Percentiles rank a stretch among this genome's conserved stretches.
These are phyloP conservation scores for Aspergillus mulundensis DNA, from an alignment of 495 filamentous ascomycete species.

Conservation along the genomic window DNA sequence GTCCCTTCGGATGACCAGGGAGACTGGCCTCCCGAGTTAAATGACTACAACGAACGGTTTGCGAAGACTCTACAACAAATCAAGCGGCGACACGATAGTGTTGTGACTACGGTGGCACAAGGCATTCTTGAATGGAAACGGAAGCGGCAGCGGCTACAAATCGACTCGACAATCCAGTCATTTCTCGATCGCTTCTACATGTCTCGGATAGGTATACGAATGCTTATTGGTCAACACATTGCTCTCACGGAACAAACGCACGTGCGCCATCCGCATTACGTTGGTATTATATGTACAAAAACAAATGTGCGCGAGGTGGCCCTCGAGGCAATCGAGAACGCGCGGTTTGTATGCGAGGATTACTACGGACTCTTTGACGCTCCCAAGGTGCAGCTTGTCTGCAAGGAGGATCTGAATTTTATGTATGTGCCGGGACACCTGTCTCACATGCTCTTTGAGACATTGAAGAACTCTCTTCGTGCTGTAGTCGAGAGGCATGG, in stretches of 20 bases:
- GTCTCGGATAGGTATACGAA: conserved; percentile 98
- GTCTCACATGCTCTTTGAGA: conserved; percentile 99
- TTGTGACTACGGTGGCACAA: conserved; percentile 92
- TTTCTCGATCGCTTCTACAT: conserved; percentile 99
- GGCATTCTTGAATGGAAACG: conserved; percentile 98
- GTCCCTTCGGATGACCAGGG: conserved; percentile 81
- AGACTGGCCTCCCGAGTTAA: conserved; percentile 92
- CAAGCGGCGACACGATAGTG: conserved; percentile 92
- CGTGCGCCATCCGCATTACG: conserved; percentile 83
- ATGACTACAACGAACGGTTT: conserved; percentile 90
- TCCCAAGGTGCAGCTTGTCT: conserved; percentile 93
- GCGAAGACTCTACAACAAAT: conserved; percentile 81
- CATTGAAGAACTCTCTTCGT: conserved; percentile 94
- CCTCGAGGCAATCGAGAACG: conserved; percentile 96
- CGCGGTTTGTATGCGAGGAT: conserved; percentile 96
- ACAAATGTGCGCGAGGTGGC: conserved; percentile 96
- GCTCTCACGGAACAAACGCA: conserved; percentile 90
- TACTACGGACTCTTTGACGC: conserved; percentile 98
- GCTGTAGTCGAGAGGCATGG: conserved; percentile 96
- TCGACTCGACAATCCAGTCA: conserved; percentile 91
- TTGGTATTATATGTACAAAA: conserved; percentile 97
- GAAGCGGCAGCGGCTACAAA: conserved; percentile 93
- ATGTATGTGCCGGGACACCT: conserved; percentile 99
- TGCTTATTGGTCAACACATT: conserved; percentile 98
- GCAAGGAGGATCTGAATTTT: conserved; percentile 87